Evolutionary conservation across 164 flowering plant species (phyloP).

Genomic region (Vitis rupestris): DNA sequence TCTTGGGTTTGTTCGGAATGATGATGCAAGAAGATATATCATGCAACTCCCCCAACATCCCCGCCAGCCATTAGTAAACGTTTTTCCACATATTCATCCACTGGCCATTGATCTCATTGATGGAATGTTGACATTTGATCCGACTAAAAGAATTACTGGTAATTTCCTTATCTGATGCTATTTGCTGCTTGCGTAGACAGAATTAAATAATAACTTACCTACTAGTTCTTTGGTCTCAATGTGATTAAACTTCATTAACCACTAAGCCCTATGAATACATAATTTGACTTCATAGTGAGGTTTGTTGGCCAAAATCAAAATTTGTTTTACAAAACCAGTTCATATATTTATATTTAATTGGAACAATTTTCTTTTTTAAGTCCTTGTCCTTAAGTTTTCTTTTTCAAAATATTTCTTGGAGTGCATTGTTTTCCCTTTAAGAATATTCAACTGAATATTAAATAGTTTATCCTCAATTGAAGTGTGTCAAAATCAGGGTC

Average conservation of each 20-base stretch:
- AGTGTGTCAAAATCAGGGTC: background rate
- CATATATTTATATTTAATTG: too few relatives aligned
- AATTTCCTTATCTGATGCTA: background rate
- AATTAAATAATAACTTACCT: too few relatives aligned
- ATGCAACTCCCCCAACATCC: constrained; percentile 58
- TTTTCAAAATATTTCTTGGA: background rate
- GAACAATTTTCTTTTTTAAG: too few relatives aligned
- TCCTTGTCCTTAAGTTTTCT: too few relatives aligned
- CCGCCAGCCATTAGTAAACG: constrained; percentile 47
- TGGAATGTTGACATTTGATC: constrained; percentile 90
- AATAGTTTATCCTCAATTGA: background rate
- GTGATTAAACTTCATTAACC: too few relatives aligned
- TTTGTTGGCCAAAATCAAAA: too few relatives aligned
- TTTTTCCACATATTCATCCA: constrained; percentile 78
- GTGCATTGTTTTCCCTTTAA: too few relatives aligned
- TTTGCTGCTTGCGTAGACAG: background rate
- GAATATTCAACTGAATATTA: background rate
- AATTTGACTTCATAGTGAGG: too few relatives aligned
- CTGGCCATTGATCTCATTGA: constrained; percentile 86
- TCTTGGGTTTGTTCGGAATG: constrained; percentile 66
- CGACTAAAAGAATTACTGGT: constrained; percentile 87
- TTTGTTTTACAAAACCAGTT: too few relatives aligned
- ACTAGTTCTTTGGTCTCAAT: too few relatives aligned
- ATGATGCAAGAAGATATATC: constrained; percentile 76
- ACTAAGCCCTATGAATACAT: too few relatives aligned